Conservation (phyloP, 1,284 basidiomycete species). For the Apiotrichum veenhuisii region DNA sequence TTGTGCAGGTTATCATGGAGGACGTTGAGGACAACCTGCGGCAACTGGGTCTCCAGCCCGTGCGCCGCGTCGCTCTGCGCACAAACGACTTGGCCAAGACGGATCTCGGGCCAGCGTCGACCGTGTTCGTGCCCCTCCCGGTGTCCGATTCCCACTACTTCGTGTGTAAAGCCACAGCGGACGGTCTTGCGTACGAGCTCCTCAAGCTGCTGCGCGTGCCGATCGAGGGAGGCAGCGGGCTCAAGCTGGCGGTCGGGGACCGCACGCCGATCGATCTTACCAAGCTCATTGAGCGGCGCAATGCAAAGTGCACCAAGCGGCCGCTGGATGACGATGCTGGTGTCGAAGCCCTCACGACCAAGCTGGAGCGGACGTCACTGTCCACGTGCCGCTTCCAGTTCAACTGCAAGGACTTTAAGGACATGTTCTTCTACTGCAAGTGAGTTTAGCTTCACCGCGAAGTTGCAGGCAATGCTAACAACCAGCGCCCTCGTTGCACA, state of each 20-base stretch:
- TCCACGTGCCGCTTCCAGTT: conserved; percentile 29
- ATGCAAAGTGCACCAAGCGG: conserved; percentile 11
- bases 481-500: conserved; percentile 81
- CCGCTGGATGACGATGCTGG: conserved; percentile 6
- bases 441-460: conserved; percentile 19
- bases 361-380: conserved; percentile 1
- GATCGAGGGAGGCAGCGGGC: conserved; percentile 31
- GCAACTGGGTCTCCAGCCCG: conserved; percentile 35
- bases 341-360: not conserved
- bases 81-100: conserved; percentile 40
- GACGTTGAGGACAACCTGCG: conserved; percentile 40
- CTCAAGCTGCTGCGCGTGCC: conserved; percentile 35
- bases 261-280: conserved; percentile 28
- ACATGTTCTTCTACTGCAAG: conserved; percentile 43
- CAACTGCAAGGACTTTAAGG: conserved; percentile 36
- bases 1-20: conserved; percentile 33
- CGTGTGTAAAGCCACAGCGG: conserved; percentile 29
- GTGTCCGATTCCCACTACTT: conserved; percentile 37
- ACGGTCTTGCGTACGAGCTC: conserved; percentile 38
- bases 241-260: conserved; percentile 35
- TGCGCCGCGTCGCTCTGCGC: conserved; percentile 34
- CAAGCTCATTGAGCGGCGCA: conserved; percentile 25
- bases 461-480: not conserved
- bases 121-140: conserved; percentile 40
- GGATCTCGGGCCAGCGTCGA: conserved; percentile 36